Evolutionary conservation across 2,329 filamentous ascomycete genomes (phyloP), one percentile per base, ranked within the genome.

Genomic region (Rhexocercosporidium sp.): DNA sequence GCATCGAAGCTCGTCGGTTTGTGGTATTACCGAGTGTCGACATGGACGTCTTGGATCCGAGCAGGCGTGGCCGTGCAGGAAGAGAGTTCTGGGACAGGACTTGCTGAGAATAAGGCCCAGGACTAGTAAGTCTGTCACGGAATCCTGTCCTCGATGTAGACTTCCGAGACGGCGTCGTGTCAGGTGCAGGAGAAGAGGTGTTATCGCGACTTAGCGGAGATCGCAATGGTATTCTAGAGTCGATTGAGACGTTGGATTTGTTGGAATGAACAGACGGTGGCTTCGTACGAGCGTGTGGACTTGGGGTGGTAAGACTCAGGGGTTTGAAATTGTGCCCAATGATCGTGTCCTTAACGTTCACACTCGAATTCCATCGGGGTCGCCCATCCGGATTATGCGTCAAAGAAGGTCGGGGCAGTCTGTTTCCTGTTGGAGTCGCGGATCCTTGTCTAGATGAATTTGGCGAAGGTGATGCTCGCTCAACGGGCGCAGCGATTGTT

Each of bases 281-380:
- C 49, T 69, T 66, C 6, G 64, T 57, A 7, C 70, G 69, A 51
- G 72, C 69, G 64, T 77, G 72, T 41, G 75, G 75, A 66, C 73
- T 77, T 59, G 76, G 75, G 7, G 74, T 77, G 25, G 86, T 88
- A 53, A 87, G 79, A 41, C 79, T 86, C 12, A 90, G 79, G 12
- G 90, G 86, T 73, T 87, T 90, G 79, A 88, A 91, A 76, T 88
- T 87, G 77, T 91, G 89, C 29, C 89, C 88, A n/a, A 87, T 85
- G 37, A 90, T 84, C n/a, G 88, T 81, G 68, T 88, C 85, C 7
- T 81, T 80, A 4, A 86, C 85, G 73, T 90, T 93, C 6, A 88
- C 87, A 34, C 89, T 91, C 12, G 75, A 76, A 75, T 90, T 95
- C 92, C 92, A 96, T 66, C 88, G 85, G 3, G 92, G 92, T 60